Evolutionary conservation across 225 moss, liverwort and hornwort species (phyloP), one percentile per base, ranked within the genome.

Genomic region (Pseudoscleropodium purum): DNA sequence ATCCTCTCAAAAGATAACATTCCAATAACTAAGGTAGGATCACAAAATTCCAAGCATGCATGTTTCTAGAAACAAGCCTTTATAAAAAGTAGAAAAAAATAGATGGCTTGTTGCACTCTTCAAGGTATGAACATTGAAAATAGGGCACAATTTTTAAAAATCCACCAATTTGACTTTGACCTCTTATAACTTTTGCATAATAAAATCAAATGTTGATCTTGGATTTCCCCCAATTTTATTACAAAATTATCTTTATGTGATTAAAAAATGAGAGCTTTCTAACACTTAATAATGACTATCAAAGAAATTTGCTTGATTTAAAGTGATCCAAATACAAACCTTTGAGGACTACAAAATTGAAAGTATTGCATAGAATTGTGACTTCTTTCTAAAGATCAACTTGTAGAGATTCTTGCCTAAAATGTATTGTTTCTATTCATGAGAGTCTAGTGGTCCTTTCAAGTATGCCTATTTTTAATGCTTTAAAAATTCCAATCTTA

Each of bases 381-480:
- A 73, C 3, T 1, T 16, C 6, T 27, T 73, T 29, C 3, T 73
- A 9, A 15, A 37, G 11, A 9, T 15, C 2, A 1, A 17, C 17
- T 0, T 74, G 0, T 29, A 74, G 29, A 74, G 17, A 45, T 45
- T 45, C 2, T 45, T 29, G 30, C 18, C 6, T 74, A 2, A 26
- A 45, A 31, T 47, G 2, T 47, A 18, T 47, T 29, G 10, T 4
- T 74, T 45, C 10, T 45, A 45, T 74, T 74, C 6, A 29, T 6
- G 4, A 74, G 10, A 74, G 5, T 74, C 6, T 18, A 74, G 3
- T 5, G 18, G 29, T 0, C 0, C 6, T 29, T 73, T 15, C 0
- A 3, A 0, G 3, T 10, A 18, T 29, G 3, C 6, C 10, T 18
- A 10, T 74, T 41, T 27, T 43, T 0, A 0, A 43, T 15, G 1